Base-by-base conservation (phyloP, 768 basidiomycete species). In the Auriculariales sp. region DNA sequence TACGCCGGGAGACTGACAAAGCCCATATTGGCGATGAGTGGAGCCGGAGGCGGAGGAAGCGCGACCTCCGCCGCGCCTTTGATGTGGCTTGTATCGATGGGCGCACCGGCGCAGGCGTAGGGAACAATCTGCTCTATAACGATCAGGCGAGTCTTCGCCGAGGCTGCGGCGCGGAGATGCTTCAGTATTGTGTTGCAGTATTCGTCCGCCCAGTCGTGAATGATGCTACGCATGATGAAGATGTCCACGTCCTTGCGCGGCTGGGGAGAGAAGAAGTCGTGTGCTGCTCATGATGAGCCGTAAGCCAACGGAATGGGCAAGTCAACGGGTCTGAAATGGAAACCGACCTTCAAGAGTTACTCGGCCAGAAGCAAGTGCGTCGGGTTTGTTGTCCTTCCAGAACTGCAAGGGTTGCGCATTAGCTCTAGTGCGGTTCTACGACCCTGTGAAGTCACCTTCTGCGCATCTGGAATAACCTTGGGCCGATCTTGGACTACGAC, bases 11-110 rank as follows among this genome's bases (percentile, higher is more conserved):
- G 31, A 24, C 36, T 50, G 2, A 52, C 57, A 2, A 34, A 50
- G 15, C 60, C 60, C 53, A 54, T 28, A 45, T 61, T 61, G 2
- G 55, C 52, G 19, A 61, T 53, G n/a, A 61, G 50, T 14, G 60
- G 59, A 28, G 49, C 49, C 3, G 60, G 59, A 4, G 55, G 56
- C n/a, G n/a, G n/a, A n/a, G n/a, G 53, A 2, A 52, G 28, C 10
- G 31, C 42, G 1, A 24, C 39, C 19, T 44, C 39, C 39, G 22
- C 22, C 14, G 39, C 19, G 35, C 35, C 35, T 15, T 19, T 19
- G 12, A 11, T 25, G 15, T n/a, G 12, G 15, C 7, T 25, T 25
- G 39, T 28, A 12, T 49, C 48, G 15, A 15, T 29, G 45, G 22
- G 46, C 24, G 28, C 22, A 17, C 31, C 46, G 0, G 33, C 34